phyloP scores from a whole-genome alignment of 2,329 filamentous ascomycete genomes.

The Pestalotiopsis sp. region DNA sequence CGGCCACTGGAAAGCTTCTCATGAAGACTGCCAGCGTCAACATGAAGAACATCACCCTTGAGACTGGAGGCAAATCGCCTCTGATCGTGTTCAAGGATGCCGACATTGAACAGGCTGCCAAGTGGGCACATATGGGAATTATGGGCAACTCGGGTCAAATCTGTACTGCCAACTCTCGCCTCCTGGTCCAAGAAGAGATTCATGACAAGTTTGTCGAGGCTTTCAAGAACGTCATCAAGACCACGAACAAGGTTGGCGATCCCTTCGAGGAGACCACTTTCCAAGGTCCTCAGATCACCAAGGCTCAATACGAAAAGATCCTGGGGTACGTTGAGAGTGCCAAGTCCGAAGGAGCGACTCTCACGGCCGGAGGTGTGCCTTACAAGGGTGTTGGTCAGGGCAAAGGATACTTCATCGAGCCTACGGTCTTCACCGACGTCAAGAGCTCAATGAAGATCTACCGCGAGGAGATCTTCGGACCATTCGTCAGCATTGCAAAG shows the following conservation, averaged over 20 bases:
- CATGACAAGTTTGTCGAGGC: conserved; percentile 64
- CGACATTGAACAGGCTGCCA: conserved; percentile 68
- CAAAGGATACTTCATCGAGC: conserved; percentile 48
- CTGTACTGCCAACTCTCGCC: conserved; percentile 65
- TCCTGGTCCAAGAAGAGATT: conserved; percentile 63
- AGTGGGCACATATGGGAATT: conserved; percentile 52
- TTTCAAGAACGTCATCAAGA: conserved; percentile 62
- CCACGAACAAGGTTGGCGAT: conserved; percentile 67
- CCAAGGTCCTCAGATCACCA: conserved; percentile 75
- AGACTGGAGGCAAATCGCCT: conserved; percentile 69
- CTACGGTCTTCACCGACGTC: conserved; percentile 46
- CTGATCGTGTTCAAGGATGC: conserved; percentile 67
- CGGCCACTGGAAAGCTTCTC: conserved; percentile 70
- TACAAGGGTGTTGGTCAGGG: conserved; percentile 33
- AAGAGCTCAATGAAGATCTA: conserved; percentile 44
- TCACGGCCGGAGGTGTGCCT: conserved; percentile 60
- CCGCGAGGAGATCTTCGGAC: conserved; percentile 49
- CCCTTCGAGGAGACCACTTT: conserved; percentile 70
- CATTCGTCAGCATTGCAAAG: conserved; percentile 41
- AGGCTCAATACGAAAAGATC: conserved; percentile 70
- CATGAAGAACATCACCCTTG: conserved; percentile 67
- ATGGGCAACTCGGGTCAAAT: conserved; percentile 66
- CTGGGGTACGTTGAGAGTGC: conserved; percentile 70
- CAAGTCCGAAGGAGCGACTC: conserved; percentile 69
- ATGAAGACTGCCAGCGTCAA: conserved; percentile 74